phyloP scores from a whole-genome alignment of 2,329 filamentous ascomycete species.

The Aspergillus carbonarius region DNA sequence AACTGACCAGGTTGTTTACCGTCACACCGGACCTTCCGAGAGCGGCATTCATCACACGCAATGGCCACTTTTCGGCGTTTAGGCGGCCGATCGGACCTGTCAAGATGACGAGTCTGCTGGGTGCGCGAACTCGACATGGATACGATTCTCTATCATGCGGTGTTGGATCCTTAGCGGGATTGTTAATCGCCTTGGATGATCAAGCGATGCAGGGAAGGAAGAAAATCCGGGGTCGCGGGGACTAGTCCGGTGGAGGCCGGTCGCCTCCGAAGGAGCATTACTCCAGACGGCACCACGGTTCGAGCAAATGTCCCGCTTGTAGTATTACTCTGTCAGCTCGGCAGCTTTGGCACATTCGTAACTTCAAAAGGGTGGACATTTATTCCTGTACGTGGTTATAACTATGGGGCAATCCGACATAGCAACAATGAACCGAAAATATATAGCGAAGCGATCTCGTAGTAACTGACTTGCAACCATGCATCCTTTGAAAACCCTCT shows the following conservation, averaged over 20 bases:
- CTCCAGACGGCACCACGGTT: too few relatives aligned
- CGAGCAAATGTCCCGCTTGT: too few relatives aligned
- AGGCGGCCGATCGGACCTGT: neutral
- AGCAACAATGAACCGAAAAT: too few relatives aligned
- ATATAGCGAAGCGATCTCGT: too few relatives aligned
- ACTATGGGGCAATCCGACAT: too few relatives aligned
- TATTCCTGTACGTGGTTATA: too few relatives aligned
- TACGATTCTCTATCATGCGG: neutral
- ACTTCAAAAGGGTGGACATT: too few relatives aligned
- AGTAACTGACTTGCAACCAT: too few relatives aligned
- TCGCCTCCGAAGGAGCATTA: neutral
- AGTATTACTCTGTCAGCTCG: too few relatives aligned
- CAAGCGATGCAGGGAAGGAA: neutral
- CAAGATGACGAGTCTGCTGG: neutral
- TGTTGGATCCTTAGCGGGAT: neutral
- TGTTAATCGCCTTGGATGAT: neutral
- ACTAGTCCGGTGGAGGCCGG: neutral
- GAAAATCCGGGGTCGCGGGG: neutral
- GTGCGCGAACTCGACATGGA: slow-evolving; percentile 3
- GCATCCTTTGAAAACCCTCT: too few relatives aligned
- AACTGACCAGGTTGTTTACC: slow-evolving; percentile 19
- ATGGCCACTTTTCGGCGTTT: slow-evolving; percentile 22
- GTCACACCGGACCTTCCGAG: slow-evolving; percentile 21
- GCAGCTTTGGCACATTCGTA: too few relatives aligned
- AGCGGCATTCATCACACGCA: slow-evolving; percentile 21